A percentile compares a stretch with the other conserved stretches of the same genome.
These are phyloP conservation scores for Cylindricascospora bacillispora DNA, from an alignment of 1,139 yeast genomes.

Conservation along the genomic window DNA sequence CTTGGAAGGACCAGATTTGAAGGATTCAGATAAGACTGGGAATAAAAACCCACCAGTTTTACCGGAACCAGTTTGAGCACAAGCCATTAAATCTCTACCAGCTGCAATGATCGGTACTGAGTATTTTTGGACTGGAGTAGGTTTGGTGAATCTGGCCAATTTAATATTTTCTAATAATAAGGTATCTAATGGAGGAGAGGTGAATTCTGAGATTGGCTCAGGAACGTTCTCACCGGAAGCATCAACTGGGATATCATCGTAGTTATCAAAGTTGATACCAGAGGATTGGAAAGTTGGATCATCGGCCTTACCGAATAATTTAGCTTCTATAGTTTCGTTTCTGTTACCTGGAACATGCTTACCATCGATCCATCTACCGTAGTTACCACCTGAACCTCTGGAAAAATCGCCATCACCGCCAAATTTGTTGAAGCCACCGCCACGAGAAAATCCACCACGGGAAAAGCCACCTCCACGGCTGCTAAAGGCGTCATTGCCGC, in stretches of 20 bases:
- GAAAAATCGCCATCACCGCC: constrained; percentile 19
- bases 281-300: constrained; percentile 78
- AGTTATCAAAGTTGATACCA: constrained; percentile 96
- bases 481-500: constrained; percentile 13
- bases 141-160: constrained; percentile 82
- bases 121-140: constrained; percentile 98
- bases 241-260: constrained; percentile 97
- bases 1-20: constrained; percentile 76
- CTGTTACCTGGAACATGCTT: constrained; percentile 73
- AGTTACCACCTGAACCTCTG: constrained; percentile 21
- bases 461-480: constrained; percentile 10
- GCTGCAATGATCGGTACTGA: constrained; percentile 93
- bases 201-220: constrained; percentile 79
- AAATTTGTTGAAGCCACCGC: constrained; percentile 25
- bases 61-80: constrained; percentile 99
- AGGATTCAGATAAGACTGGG: constrained; percentile 93
- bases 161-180: constrained; percentile 78
- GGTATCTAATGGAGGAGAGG: constrained; percentile 83
- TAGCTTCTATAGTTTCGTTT: constrained; percentile 60
- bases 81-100: constrained; percentile 98
- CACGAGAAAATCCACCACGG: constrained; percentile 14
- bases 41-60: constrained; percentile 98
- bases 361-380: constrained; percentile 67
- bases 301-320: constrained; percentile 78
- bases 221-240: constrained; percentile 95